Base-by-base conservation (phyloP, 345 rosid genomes). In the Kandelia obovata region DNA sequence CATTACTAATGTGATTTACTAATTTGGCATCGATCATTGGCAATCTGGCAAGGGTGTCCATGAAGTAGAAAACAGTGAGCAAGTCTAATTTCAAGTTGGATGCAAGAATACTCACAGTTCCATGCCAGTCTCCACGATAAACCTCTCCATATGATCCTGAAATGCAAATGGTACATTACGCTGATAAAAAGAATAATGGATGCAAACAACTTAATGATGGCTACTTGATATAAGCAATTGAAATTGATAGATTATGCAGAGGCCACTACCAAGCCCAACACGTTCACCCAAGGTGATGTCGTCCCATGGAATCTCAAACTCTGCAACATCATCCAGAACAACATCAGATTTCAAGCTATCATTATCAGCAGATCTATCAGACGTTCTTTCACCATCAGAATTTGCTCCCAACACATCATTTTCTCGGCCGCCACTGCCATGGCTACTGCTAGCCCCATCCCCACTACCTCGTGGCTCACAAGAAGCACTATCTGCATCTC, bases 61-160 rank as follows among this genome's bases (percentile, higher is more conserved):
- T 58, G 15, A 25, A 67, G 31, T 1, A 25, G 5, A 19, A 55
- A 60, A 63, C 46, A 21, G 61, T 20, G 26, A 52, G 53, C 20
- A 62, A 53, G 49, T 64, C 32, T 53, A 47, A 61, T 59, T 62
- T 73, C 66, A 34, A 55, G 21, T 35, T 72, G 72, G 62, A 65
- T 69, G 46, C 19, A 39, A 69, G 71, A 66, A 60, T 66, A 88
- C 98, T 88, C 83, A 93, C 98, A 65, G 98, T 93, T 83, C 97
- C 98, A 83, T 85, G 96, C 98, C 98, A 93, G 28, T 93, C 96
- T 73, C 96, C 98, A 49, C 84, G 92, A 82, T 93, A 93, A 65
- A 93, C 97, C 81, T 93, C 98, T 52, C 98, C 98, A 62, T 93
- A 93, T 57, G 98, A 93, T 75, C 98, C 98, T 93, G 83, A 75